Evolutionary conservation across 345 rosid genomes (phyloP), one percentile per base, ranked within the genome.

Genomic region (Bruguiera gymnorhiza): DNA sequence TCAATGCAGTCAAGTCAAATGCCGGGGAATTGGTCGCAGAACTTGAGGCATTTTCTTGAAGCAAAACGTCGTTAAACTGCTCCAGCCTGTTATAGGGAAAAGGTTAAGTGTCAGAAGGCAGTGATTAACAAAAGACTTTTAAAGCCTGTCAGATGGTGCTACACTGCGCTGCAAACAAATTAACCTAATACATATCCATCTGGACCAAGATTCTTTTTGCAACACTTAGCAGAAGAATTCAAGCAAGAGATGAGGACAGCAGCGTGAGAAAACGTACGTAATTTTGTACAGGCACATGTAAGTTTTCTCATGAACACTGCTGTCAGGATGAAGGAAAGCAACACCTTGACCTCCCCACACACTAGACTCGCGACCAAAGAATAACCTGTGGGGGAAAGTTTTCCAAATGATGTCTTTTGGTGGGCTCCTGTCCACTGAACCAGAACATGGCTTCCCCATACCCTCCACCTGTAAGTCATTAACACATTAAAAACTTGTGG

Each of bases 331-430:
- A 70, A 82, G 76, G 73, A 94, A 94, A 83, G 98, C 97, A 82
- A 71, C 92, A 52, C 97, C 97, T 76, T 97, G 97, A 27, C 73
- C 76, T 68, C 97, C 97, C 98, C 97, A 91, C 48, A 79, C 75
- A 43, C 0, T 57, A 67, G 84, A 89, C n/a, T n/a, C n/a, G n/a
- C n/a, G n/a, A n/a, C n/a, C n/a, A n/a, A n/a, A n/a, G n/a, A n/a
- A n/a, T n/a, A 94, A 79, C n/a, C 90, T 83, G 70, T 84, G 88
- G 34, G 97, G 87, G 68, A 80, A 86, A 53, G 78, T 80, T 86
- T 81, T 80, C 98, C 97, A 91, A 70, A 81, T 24, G 37, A 66
- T 80, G 71, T 87, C 93, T 76, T 88, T 88, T 18, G 97, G 97
- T 16, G 70, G 88, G 64, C 58, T 88, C 79, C 43, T 84, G 76